Evolutionary conservation across 208 protist genomes (phyloP), one percentile per base, ranked within the genome.

Genomic region (Acanthamoeba culbertsoni): DNA sequence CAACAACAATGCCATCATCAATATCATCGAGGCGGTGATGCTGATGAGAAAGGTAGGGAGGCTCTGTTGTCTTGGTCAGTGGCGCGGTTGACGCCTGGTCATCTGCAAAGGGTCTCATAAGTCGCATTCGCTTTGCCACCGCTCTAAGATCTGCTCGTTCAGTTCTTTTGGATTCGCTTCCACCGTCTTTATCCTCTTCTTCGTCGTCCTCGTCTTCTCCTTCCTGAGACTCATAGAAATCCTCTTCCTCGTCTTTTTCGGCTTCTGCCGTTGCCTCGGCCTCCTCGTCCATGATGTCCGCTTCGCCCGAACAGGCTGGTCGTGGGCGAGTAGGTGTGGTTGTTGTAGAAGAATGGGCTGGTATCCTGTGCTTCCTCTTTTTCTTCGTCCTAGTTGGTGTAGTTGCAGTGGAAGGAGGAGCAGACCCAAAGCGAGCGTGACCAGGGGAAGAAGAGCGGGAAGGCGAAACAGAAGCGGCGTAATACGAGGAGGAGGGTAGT

Each of bases 91-190:
- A 63, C 75, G 40, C 6, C 28, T 75, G 20, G 28, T 75, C 28
- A 20, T 59, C 31, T 10, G 46, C 33, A 68, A 90, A 90, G 10
- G 82, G 82, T 35, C 37, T 28, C 82, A 90, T 90, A 53, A 90
- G 82, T 20, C 82, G 82, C 82, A 90, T 90, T 18, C 82, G 82
- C 55, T 90, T 90, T n/a, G 46, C 46, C 53, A 90, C 53, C 16
- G 43, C 82, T 6, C 42, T 5, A 31, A 90, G 82, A 12, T 18
- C 53, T 23, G 62, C 82, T 3, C 82, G 31, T 10, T 90, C 82
- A 26, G 73, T 33, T 12, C 73, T 40, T 35, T 20, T 16, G n/a
- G 23, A 63, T n/a, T 28, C 3, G 7, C n/a, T 26, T 48, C 68
- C 37, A n/a, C 68, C 28, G 28, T 10, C 59, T 33, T 68, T 8